Evolutionary conservation across 257 asterid genomes (phyloP), one percentile per base, ranked within the genome.

Genomic region (Verbena officinalis): DNA sequence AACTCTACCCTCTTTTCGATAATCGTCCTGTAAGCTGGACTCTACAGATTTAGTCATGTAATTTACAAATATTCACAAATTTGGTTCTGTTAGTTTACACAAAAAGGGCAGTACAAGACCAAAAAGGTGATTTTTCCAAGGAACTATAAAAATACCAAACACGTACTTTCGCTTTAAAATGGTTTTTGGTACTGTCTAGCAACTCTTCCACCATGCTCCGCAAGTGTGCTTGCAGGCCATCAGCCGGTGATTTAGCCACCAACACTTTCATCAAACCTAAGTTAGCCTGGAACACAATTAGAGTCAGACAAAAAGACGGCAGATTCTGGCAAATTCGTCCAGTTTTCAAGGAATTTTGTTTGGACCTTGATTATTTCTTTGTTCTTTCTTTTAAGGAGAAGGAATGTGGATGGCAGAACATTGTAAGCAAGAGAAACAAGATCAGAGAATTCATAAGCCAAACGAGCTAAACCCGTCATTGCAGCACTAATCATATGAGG

Each of bases 401-500:
- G 99, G 80, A 81, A 87, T 56, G 96, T 75, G 38, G 87, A 81
- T 21, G 99, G 97, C 45, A 93, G 96, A 66, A 93, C 73, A 73
- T 78, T 67, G 77, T 79, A 90, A 66, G 86, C 86, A 65, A 81
- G 70, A 63, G 92, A 83, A 73, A 93, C 69, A 55, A 93, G 97
- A 62, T 90, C 99, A 7, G 89, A 66, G 76, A 93, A 90, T 78
- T 93, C 99, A 74, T 93, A 93, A 63, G 99, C 96, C 81, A 93
- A 80, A 38, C 99, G 97, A 67, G 99, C 99, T 77, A 93, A 80
- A 62, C 97, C 99, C 64, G 86, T 90, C 76, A 86, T 84, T 0
- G 99, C 89, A 59, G 97, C 99, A 81, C 99, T 93, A 58, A 90
- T 80, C 95, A 86, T 86, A 73, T 87, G 96, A 66, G 99, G 91